Evolutionary conservation across 2,329 filamentous ascomycete species (phyloP).

Genomic region (Exserohilum turcica): DNA sequence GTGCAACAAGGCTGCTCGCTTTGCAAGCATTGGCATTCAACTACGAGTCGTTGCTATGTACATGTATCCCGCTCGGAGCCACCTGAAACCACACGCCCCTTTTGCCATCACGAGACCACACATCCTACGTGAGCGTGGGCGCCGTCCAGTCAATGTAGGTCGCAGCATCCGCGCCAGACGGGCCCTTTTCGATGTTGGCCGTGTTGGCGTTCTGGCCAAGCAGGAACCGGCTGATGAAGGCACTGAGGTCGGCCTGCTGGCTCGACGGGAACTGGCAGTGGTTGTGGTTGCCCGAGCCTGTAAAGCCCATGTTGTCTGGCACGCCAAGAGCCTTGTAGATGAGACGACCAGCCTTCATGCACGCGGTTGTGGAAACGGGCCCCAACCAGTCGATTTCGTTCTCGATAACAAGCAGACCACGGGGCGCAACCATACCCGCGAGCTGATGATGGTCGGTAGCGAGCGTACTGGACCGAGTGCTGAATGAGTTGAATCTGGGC

Average conservation of each 20-base stretch:
- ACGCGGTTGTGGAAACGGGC: constrained; percentile 61
- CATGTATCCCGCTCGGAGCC: constrained; percentile 15
- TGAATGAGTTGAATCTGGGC: constrained; percentile 59
- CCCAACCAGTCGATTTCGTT: constrained; percentile 66
- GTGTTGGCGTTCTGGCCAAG: constrained; percentile 35
- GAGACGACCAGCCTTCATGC: constrained; percentile 61
- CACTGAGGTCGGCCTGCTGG: constrained; percentile 58
- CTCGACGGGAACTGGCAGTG: constrained; percentile 63
- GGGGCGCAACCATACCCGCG: constrained; percentile 61
- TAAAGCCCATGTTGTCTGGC: constrained; percentile 63
- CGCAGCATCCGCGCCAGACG: constrained; percentile 35
- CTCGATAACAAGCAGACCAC: constrained; percentile 62
- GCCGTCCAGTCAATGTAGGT: constrained; percentile 47
- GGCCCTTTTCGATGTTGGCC: constrained; percentile 43
- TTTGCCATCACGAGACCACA: not conserved
- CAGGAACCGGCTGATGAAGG: constrained; percentile 62
- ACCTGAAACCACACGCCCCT: not conserved
- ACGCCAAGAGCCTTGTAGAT: constrained; percentile 62
- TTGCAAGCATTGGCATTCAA: constrained; percentile 1
- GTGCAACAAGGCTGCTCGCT: not conserved
- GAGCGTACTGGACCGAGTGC: constrained; percentile 52
- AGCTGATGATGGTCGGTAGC: constrained; percentile 65
- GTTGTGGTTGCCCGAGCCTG: constrained; percentile 59
- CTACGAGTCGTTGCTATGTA: constrained; percentile 8
- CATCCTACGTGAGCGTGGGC: constrained; percentile 40